Base-by-base conservation (phyloP, 2,329 filamentous ascomycete species). In the Pseudogymnoascus sp. region DNA sequence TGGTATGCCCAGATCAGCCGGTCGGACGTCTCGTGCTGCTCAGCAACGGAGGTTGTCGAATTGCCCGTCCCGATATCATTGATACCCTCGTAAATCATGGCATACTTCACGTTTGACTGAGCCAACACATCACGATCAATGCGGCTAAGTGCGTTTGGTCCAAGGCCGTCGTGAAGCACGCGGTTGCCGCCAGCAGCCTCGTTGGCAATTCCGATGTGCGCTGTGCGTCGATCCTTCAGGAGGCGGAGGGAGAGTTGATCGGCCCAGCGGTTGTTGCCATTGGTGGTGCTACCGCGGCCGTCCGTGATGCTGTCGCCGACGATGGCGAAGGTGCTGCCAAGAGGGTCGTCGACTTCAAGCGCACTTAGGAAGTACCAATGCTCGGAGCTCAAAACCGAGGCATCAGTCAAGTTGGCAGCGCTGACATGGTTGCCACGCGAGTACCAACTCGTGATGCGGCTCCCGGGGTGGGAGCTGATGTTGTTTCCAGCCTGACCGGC, bases 261-360 rank as follows among this genome's bases (percentile, higher is more conserved):
- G 7, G 78, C 75, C 78, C 79, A 80, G 48, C 74, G 78, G 62
- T 85, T 78, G 72, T 87, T 86, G 21, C 70, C 73, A 71, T 87
- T 81, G 15, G 80, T 82, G 31, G 80, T 82, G 63, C 80, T 84
- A 44, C 83, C 83, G 27, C 84, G 78, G 9, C 85, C 85, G 68
- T 88, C 85, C 3, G 84, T 87, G 69, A 88, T 86, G 68, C 81
- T 84, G 71, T 89, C 85, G n/a, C 85, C 85, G 1, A 88, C 74
- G 25, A 88, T 78, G 17, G 77, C 79, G 35, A 87, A 77, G 1
- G 79, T 76, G 58, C 76, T 74, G 6, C 69, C 55, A 0, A 69
- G 65, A 0, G 78, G 75, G 0, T 78, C 71, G 74, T 77, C 80
- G n/a, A 78, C 83, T 70, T 87, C 83, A 7, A 88, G 70, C 4